Evolutionary conservation across 306 rosid species (phyloP), one percentile per base, ranked within the genome.

Genomic region (Fragaria nilgerrensis): DNA sequence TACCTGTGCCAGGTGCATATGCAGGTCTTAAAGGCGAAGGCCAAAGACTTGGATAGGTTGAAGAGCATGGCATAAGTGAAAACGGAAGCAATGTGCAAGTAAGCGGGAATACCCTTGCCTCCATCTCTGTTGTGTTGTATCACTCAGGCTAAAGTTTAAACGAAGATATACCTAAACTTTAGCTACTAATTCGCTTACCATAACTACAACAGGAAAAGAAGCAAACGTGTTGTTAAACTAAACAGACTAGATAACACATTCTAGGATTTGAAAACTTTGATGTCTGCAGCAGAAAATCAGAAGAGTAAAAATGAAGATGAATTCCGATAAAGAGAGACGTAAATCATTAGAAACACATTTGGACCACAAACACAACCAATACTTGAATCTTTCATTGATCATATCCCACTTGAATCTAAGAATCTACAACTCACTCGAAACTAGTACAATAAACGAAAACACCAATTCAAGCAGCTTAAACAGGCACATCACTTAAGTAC

Each of bases 1-100:
- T 39, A 87, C 96, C 92, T 84, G 86, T 62, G 71, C 25, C 23
- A 29, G 85, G 55, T 63, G 85, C 77, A 81, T 5, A 48, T 67
- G 85, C 87, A 62, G 55, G 80, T 39, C 72, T 71, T 27, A 32
- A 52, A 34, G 62, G 53, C 45, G 75, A 81, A 36, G 58, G 69
- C 44, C 53, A 80, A 7, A 82, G 48, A 77, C 65, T 82, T 19
- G 75, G 0, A 70, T 65, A 25, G 37, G 81, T 70, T 5, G 86
- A 76, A 16, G 77, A 56, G 22, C 36, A 74, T 25, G 66, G 45
- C 63, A 82, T 7, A 22, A 79, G 61, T 36, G 82, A 73, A 17
- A 81, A 70, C 8, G 70, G 69, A 36, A 78, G 67, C 41, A 78
- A 74, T 41, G 82, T 14, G 76, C 77, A 71, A 13, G 85, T 75